Conservation (phyloP, 2,329 filamentous ascomycete genomes). For the Berkeleyomyces basicola region DNA sequence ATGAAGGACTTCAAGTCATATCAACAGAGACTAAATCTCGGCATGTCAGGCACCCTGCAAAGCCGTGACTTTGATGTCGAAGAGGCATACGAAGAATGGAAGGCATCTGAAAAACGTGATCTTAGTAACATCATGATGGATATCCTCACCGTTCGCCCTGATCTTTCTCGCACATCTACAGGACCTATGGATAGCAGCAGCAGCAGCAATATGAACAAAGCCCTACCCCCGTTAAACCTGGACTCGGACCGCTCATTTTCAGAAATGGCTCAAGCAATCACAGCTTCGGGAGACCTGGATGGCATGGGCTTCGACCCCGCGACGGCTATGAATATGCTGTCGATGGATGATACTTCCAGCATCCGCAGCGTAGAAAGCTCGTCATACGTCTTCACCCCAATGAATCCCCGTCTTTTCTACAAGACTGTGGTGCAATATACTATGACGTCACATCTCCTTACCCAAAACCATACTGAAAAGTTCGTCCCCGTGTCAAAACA, state of each 20-base stretch:
- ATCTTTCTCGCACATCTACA: slow-evolving; percentile 62
- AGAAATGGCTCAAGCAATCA: slow-evolving; percentile 35
- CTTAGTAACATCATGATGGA: slow-evolving; percentile 88
- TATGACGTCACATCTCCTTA: slow-evolving; percentile 39
- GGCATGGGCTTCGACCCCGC: slow-evolving; percentile 14
- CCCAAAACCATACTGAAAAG: slow-evolving; percentile 32
- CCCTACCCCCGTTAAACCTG: slow-evolving; percentile 22
- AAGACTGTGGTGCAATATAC: slow-evolving; percentile 66
- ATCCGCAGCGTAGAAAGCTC: slow-evolving; percentile 42
- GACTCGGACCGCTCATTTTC: slow-evolving; percentile 34
- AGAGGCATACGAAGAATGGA: slow-evolving; percentile 79
- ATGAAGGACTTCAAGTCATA: slow-evolving; percentile 86
- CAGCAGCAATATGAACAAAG: slow-evolving; percentile 32
- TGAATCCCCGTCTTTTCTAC: slow-evolving; percentile 69
- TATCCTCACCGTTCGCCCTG: slow-evolving; percentile 71
- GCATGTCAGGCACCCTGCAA: slow-evolving; percentile 59
- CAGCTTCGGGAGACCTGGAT: slow-evolving; percentile 26
- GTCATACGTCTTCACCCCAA: slow-evolving; percentile 77
- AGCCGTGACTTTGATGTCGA: slow-evolving; percentile 81
- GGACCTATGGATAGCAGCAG: slow-evolving; percentile 34
- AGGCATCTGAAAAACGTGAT: slow-evolving; percentile 71
- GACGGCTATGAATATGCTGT: slow-evolving; percentile 44
- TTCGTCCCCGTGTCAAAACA: slow-evolving; percentile 51
- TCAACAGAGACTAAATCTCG: slow-evolving; percentile 70
- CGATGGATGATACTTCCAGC: slow-evolving; percentile 36